Percentiles rank a stretch among this genome's conserved stretches.
These are phyloP conservation scores for Lodderomyces metapsilosis DNA, from an alignment of 1,139 yeast genomes.

Conservation along the genomic window DNA sequence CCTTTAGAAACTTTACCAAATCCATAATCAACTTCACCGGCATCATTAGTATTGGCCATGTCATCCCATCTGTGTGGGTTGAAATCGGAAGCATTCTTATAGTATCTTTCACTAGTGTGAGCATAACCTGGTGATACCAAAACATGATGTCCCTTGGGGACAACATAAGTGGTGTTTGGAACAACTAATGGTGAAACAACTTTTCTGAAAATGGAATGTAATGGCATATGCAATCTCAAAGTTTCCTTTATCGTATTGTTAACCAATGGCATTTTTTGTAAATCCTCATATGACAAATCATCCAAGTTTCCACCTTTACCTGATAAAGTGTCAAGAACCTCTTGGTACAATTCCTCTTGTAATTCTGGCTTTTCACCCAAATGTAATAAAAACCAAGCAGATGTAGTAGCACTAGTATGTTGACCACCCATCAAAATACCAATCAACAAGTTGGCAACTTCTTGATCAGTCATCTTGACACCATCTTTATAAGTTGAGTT, in stretches of 20 bases:
- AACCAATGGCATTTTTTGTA: conserved; percentile 76
- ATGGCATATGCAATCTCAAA: conserved; percentile 91
- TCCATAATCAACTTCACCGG: conserved; percentile 79
- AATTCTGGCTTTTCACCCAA: conserved; percentile 82
- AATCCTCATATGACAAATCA: conserved; percentile 75
- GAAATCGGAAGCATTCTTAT: conserved; percentile 69
- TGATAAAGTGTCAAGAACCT: conserved; percentile 64
- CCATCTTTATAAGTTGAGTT: conserved; percentile 90
- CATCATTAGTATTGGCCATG: conserved; percentile 26
- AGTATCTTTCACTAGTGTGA: conserved; percentile 70
- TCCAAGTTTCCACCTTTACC: conserved; percentile 45
- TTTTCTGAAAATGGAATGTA: conserved; percentile 93
- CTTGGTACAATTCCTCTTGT: conserved; percentile 76
- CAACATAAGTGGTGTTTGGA: conserved; percentile 76
- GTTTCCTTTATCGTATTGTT: conserved; percentile 90
- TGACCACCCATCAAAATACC: conserved; percentile 99
- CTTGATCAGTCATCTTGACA: conserved; percentile 87
- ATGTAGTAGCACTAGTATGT: conserved; percentile 95
- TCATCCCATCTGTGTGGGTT: conserved; percentile 90
- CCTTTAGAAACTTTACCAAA: conserved; percentile 96
- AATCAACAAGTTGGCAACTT: conserved; percentile 88
- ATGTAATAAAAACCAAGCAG: conserved; percentile 92
- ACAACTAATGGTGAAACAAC: conserved; percentile 77
- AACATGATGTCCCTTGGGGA: conserved; percentile 88
- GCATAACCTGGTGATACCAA: conserved; percentile 94